A percentile compares a stretch with the other conserved stretches of the same genome.
Evolutionary conservation across 192 early-diverging fungal genomes (phyloP).

Genomic region (Diversispora eburnea): DNA sequence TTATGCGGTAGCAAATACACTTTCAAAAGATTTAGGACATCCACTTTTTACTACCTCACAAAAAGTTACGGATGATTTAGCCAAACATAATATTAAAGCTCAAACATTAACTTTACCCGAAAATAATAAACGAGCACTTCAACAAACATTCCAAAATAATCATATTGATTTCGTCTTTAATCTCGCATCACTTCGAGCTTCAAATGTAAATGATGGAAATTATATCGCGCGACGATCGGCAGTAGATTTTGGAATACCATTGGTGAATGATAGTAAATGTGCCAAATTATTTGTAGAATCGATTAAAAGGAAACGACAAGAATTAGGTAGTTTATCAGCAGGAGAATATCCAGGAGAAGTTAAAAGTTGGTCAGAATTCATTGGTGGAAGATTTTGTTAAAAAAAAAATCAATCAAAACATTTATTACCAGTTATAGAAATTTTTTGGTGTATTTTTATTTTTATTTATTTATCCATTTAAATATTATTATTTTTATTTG

Average conservation of each 20-base stretch:
- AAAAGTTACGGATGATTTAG: conserved; percentile 51
- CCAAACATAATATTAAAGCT: conserved; percentile 37
- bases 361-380: conserved; percentile 67
- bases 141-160: conserved; percentile 54
- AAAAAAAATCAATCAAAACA: not conserved
- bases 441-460: not conserved
- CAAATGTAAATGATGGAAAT: conserved; percentile 53
- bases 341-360: conserved; percentile 59
- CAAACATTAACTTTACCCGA: conserved; percentile 52
- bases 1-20: conserved; percentile 62
- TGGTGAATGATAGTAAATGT: conserved; percentile 94
- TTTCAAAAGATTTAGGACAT: conserved; percentile 61
- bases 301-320: conserved; percentile 48
- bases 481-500: too few species aligned
- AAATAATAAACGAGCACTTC: conserved; percentile 53
- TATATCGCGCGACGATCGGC: conserved; percentile 91
- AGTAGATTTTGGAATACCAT: conserved; percentile 92
- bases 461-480: too few species aligned
- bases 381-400: conserved; percentile 46
- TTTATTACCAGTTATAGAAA: not conserved
- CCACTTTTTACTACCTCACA: conserved; percentile 66
- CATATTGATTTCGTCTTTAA: conserved; percentile 71
- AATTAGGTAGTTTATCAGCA: conserved; percentile 33
- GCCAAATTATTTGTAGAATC: conserved; percentile 92
- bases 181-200: conserved; percentile 63